Percentiles rank a stretch among this genome's conserved stretches.
Evolutionary conservation across 2,329 filamentous ascomycete species (phyloP).

Genomic region (Helminthosporium solani): DNA sequence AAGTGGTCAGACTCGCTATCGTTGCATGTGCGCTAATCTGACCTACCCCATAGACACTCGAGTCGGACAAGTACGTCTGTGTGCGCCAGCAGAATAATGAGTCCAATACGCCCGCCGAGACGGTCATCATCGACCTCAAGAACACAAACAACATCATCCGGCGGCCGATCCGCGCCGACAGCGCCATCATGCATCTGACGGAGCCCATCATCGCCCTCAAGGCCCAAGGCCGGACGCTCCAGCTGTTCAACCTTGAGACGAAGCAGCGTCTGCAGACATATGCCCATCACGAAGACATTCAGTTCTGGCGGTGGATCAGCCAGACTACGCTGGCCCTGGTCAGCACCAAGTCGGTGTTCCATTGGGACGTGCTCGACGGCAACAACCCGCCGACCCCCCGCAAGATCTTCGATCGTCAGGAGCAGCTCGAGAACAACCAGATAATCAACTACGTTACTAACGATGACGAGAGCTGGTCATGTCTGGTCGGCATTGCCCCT

Average conservation of each 20-base stretch:
- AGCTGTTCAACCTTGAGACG: slow-evolving; percentile 92
- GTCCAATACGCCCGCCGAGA: slow-evolving; percentile 81
- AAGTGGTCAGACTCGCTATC: too few relatives aligned
- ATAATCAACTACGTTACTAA: slow-evolving; percentile 99
- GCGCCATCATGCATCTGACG: slow-evolving; percentile 99
- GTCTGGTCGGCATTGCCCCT: slow-evolving; percentile 92
- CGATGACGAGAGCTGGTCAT: slow-evolving; percentile 96
- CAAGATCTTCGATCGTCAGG: slow-evolving; percentile 93
- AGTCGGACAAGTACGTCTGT: slow-evolving; percentile 96
- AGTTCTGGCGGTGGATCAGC: slow-evolving; percentile 99
- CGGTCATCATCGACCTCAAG: slow-evolving; percentile 97
- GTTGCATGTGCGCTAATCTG: too few relatives aligned
- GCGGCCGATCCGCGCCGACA: slow-evolving; percentile 97
- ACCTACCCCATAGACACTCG: slow-evolving; percentile 81
- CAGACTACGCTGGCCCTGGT: slow-evolving; percentile 85
- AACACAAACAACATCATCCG: slow-evolving; percentile 94
- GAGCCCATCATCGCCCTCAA: slow-evolving; percentile 96
- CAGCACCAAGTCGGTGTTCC: slow-evolving; percentile 86
- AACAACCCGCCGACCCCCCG: slow-evolving; percentile 70
- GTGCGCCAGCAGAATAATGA: slow-evolving; percentile 85
- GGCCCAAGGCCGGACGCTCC: slow-evolving; percentile 88
- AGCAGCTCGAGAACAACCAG: slow-evolving; percentile 89
- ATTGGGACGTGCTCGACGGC: slow-evolving; percentile 95
- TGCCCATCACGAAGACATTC: slow-evolving; percentile 94
- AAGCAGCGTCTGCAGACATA: slow-evolving; percentile 97